Base-by-base conservation (phyloP, 192 early-diverging fungal species). In the Haplosporangium gracile region DNA sequence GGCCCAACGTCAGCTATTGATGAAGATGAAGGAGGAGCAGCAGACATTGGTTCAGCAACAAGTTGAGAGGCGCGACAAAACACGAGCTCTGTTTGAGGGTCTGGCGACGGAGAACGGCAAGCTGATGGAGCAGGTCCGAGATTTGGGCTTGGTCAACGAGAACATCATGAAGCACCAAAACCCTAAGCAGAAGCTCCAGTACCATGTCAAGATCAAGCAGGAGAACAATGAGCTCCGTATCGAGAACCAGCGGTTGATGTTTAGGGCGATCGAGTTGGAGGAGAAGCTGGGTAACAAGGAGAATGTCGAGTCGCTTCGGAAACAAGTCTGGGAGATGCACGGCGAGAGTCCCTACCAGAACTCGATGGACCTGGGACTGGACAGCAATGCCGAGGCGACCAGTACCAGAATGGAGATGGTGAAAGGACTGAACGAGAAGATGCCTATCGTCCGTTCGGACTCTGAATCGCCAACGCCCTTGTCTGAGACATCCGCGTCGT, bases 191-290 rank as follows among this genome's bases (percentile, higher is more conserved):
- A 88, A 88, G 70, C 82, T 88, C 0, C 88, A 88, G 68, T 88
- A 88, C 11, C 88, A 88, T 34, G 88, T 88, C 65, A 88, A 88
- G 80, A 88, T 88, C 69, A 88, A 88, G 43, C 88, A 88, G 72
- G 82, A 88, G 57, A 88, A 88, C 69, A 88, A 88, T 39, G 88
- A 84, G 32, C 88, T 88, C 45, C 79, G 88, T 71, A 86, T 81
- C 16, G 84, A 86, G 84, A 86, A 86, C 45, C 84, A 86, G 63
- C 75, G 84, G 4, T 68, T 86, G 11, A 86, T 86, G 84, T 86
- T 81, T 70, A 80, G 70, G 49, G 79, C 84, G 47, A 86, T 86
- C 42, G 84, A 86, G 39, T 38, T 86, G 60, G 84, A 86, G 20
- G 84, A 86, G 57, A 69, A 71, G 36, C 71, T 86, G n/a, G 84